Conservation (phyloP, 148 eudicot genomes). For the Rhododendron mucronatum region DNA sequence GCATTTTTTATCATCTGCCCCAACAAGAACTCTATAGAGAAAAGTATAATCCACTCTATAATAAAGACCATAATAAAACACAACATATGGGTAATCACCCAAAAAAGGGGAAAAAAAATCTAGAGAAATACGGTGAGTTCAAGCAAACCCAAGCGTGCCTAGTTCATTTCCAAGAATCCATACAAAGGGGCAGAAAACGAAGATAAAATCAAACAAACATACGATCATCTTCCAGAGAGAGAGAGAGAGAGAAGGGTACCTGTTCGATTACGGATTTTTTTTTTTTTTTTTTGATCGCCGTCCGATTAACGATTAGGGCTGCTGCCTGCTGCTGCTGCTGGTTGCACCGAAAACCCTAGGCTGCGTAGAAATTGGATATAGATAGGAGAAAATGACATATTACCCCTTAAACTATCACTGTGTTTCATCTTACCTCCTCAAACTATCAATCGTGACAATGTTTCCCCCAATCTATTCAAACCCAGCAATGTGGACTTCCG, state of each 20-base stretch:
- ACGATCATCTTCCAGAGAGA: neutral
- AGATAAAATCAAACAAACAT: neutral
- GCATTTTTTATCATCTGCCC: conserved; percentile 39
- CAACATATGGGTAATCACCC: neutral
- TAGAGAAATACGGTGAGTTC: neutral
- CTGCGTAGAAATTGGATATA: neutral
- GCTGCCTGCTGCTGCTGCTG: neutral
- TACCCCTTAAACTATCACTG: neutral
- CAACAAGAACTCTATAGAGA: neutral
- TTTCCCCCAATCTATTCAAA: neutral
- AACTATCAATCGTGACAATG: neutral
- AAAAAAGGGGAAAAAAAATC: too few species aligned
- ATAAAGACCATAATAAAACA: neutral
- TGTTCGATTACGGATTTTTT: neutral
- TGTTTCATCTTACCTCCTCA: neutral
- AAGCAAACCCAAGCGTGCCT: neutral
- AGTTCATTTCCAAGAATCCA: neutral
- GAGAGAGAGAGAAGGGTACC: neutral
- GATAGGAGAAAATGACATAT: neutral
- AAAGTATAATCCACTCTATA: neutral
- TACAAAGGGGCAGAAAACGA: neutral
- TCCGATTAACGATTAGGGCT: neutral
- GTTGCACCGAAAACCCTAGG: neutral
- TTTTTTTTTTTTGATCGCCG: neutral
- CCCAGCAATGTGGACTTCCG: neutral